Base-by-base conservation (phyloP, 2,329 filamentous ascomycete genomes). In the Aspergillus sp. region DNA sequence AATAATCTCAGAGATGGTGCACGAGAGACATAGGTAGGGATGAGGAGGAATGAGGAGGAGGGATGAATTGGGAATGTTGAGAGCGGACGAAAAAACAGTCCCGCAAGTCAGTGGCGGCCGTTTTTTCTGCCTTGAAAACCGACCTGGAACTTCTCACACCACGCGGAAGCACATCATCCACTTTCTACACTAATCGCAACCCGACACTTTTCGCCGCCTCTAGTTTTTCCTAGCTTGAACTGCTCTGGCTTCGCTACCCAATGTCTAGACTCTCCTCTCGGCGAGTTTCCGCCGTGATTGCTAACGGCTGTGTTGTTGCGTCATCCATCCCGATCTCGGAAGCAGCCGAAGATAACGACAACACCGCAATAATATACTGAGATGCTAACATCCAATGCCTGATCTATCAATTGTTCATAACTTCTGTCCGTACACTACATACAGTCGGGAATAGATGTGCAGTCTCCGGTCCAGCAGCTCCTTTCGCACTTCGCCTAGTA, bases 391-490 rank as follows among this genome's bases (percentile, higher is more conserved):
- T 11, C 2, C 27, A 27, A 30, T 30, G 27, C 27, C 12, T 13
- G 13, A 37, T n/a, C 34, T n/a, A 37, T 37, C 34, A 7, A 37
- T 37, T 37, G 4, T 37, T 37, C 13, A 15, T n/a, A 33, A 17
- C 37, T 66, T 71, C 53, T 64, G 64, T 17, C 68, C 71, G 54
- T 70, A 72, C 4, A 73, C 66, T 39, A 72, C 52, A 58, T 73
- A 68, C n/a, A 70, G 20, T 46, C 63, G 66, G 41, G 66, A 64
- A 66, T 76, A 77, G 3, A 70, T 68, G 65, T 78, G 76, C 51
- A 77, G 67, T 5, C 56, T 59, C 19, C 64, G 70, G 64, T 78
- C 70, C 49, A 66, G 66, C 39, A 77, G 57, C 61, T 78, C 76
- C 51, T 61, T 68, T 50, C 72, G 73, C 3, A 77, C 76, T 12